These are phyloP conservation scores for Eucalyptus sideroxylon DNA, from an alignment of 345 rosid genomes.

Conservation along the genomic window DNA sequence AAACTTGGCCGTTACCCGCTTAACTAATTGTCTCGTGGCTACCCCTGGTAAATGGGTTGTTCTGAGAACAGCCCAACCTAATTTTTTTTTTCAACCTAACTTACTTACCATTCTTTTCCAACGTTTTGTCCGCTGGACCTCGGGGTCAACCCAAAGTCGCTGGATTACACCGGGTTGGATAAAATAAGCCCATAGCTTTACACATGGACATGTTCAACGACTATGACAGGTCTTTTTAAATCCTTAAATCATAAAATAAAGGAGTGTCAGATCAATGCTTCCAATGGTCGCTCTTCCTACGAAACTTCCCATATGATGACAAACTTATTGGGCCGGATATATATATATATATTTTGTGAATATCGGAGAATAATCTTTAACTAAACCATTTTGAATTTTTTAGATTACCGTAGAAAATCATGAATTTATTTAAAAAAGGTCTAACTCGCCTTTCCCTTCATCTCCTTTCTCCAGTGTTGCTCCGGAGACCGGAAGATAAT, in stretches of 20 bases:
- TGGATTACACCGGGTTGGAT: background rate
- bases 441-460: background rate
- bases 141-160: background rate
- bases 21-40: background rate
- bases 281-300: background rate
- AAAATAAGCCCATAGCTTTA: background rate
- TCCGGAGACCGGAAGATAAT: background rate
- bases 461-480: background rate
- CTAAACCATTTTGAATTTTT: no score
- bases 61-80: background rate
- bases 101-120: background rate
- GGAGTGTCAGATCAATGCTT: background rate
- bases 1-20: background rate
- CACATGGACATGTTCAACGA: background rate
- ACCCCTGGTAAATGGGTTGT: background rate
- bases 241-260: background rate
- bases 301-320: background rate
- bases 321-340: no score
- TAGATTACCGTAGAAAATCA: no score
- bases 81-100: no score
- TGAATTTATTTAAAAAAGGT: no score
- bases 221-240: background rate
- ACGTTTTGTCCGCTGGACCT: background rate
- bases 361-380: no score
- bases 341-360: no score